Evolutionary conservation across 106 monocot genomes (phyloP).

Genomic region (Platanthera zijinensis): DNA sequence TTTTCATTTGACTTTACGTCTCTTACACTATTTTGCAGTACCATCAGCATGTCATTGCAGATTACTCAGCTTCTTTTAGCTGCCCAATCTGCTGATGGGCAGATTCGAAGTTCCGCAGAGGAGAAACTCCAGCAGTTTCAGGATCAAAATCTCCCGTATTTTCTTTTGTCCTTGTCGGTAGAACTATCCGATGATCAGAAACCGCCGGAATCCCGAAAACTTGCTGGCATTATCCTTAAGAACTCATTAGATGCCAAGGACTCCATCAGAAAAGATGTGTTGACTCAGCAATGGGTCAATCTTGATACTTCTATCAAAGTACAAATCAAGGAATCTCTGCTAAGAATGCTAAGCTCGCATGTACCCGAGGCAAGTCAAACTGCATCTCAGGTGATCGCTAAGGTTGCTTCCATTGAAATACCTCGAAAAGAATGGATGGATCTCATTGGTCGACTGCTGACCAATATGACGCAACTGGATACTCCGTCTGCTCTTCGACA

Average conservation of each 20-base stretch:
- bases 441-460: constrained; percentile 14
- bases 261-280: constrained; percentile 12
- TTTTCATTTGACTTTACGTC: neutral
- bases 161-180: constrained; percentile 11
- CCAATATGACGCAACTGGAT: constrained; percentile 17
- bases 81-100: constrained; percentile 24
- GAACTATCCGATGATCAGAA: constrained; percentile 21
- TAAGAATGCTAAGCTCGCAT: constrained; percentile 10
- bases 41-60: constrained; percentile 17
- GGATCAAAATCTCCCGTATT: constrained; percentile 15
- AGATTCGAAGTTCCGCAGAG: constrained; percentile 12
- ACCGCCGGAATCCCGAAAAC: constrained; percentile 22
- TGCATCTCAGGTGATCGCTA: constrained; percentile 23
- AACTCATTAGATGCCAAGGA: constrained; percentile 29
- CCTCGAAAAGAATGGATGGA: constrained; percentile 21
- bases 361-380: constrained; percentile 21
- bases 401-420: constrained; percentile 22
- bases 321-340: constrained; percentile 21
- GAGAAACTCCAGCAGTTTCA: constrained; percentile 19
- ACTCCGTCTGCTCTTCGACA: constrained; percentile 10
- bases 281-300: constrained; percentile 18
- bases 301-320: constrained; percentile 17
- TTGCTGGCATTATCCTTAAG: constrained; percentile 26
- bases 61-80: constrained; percentile 18
- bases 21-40: constrained; percentile 2